Evolutionary conservation across 2,329 filamentous ascomycete genomes (phyloP), one percentile per base, ranked within the genome.

Genomic region (Fusarium albosuccineum): DNA sequence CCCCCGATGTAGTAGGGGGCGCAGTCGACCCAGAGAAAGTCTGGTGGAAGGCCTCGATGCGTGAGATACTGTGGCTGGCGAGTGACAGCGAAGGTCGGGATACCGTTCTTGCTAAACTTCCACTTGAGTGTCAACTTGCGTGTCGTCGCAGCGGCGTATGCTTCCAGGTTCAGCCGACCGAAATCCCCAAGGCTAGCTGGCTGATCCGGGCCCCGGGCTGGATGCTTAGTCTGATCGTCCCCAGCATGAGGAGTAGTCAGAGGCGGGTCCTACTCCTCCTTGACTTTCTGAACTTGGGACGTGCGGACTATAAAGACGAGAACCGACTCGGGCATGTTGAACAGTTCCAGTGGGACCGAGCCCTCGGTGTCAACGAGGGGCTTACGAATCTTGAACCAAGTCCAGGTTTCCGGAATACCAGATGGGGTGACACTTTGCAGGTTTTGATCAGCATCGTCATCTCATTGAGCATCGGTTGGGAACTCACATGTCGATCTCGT

Each of bases 341-440:
- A n/a, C 22, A 71, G 17, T 4, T 62, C 55, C 10, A 44, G 36
- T 7, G 60, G 67, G 11, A 22, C 34, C 17, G 55, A 36, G 6
- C 56, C 58, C 10, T 30, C 29, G 9, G 42, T 55, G 9, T 51
- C 34, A 14, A 50, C 22, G 2, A 74, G 29, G 5, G 71, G 70
- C 48, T 71, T 74, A 34, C 42, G 41, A 36, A 74, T 72, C 26
- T 67, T 67, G 59, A 74, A 64, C 72, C 72, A 74, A 11, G 53
- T 50, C 72, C 72, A 74, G 2, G 30, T 66, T 16, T 60, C 64
- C 9, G 39, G 9, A 36, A 13, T 26, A 33, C 45, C 45, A 22
- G 30, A 36, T 16, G 46, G 29, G 5, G 7, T 37, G 46, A 26
- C 30, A n/a, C 5, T 33, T 49, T 17, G 9, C 9, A 6, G 36